A percentile compares a stretch with the other conserved stretches of the same genome.
phyloP scores from a whole-genome alignment of 2,329 filamentous ascomycete species.

The Aspergillus sp. region DNA sequence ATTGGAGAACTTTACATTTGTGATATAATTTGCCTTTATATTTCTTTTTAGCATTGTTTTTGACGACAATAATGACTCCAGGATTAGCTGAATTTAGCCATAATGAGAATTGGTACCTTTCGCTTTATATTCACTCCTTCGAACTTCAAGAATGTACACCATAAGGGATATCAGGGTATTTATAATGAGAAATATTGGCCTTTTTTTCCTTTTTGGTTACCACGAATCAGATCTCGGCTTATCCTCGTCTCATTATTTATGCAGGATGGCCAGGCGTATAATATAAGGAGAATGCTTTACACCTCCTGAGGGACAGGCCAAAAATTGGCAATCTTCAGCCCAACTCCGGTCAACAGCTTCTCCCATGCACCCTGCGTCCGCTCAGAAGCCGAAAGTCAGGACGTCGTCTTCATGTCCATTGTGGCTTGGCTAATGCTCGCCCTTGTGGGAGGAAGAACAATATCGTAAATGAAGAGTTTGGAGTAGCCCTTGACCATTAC shows the following conservation, averaged over 20 bases:
- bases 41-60: background rate
- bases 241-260: no score
- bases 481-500: conserved; percentile 29
- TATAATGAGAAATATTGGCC: no score
- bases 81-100: background rate
- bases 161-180: no score
- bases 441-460: conserved; percentile 28
- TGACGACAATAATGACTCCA: background rate
- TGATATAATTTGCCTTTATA: background rate
- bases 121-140: background rate
- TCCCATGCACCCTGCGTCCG: conserved; percentile 23
- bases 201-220: no score
- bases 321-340: conserved; percentile 21
- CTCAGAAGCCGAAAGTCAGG: conserved; percentile 40
- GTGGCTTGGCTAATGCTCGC: conserved; percentile 24
- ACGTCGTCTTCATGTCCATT: conserved; percentile 33
- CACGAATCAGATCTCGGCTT: no score
- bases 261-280: no score
- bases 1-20: background rate
- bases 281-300: no score
- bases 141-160: background rate
- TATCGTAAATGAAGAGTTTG: conserved; percentile 23
- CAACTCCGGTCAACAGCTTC: conserved; percentile 15
- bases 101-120: background rate
- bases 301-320: conserved; percentile 19